Conservation (phyloP, 768 basidiomycete genomes). For the Suillus plorans region DNA sequence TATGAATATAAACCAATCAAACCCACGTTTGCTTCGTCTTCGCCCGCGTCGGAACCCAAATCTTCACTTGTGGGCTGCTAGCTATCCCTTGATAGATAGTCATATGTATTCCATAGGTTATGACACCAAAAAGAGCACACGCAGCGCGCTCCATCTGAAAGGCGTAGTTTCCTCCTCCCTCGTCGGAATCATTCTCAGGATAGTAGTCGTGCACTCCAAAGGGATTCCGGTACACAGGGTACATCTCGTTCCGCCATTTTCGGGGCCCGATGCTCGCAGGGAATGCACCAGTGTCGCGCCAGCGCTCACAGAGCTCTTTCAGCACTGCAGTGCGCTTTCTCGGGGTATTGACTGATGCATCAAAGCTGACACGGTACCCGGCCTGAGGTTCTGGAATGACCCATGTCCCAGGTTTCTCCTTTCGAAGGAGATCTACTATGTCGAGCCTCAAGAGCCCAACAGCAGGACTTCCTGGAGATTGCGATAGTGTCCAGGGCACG, state of each 20-base stretch:
- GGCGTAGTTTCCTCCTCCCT: constrained; percentile 52
- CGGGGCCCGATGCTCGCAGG: constrained; percentile 63
- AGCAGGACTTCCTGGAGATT: constrained; percentile 50
- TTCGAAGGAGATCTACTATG: constrained; percentile 51
- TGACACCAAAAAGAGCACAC: constrained; percentile 83
- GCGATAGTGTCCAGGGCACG: constrained; percentile 55
- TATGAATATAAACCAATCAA: not conserved
- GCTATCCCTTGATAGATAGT: constrained; percentile 55
- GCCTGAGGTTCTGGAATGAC: constrained; percentile 34
- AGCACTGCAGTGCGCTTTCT: constrained; percentile 60
- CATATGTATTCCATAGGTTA: constrained; percentile 94
- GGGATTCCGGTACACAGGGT: constrained; percentile 72
- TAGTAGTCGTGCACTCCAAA: constrained; percentile 48
- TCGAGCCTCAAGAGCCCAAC: constrained; percentile 61
- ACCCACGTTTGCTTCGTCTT: constrained; percentile 86
- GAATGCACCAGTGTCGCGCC: constrained; percentile 66
- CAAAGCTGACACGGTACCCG: constrained; percentile 45
- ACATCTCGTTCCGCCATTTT: constrained; percentile 88
- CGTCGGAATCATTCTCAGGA: constrained; percentile 27
- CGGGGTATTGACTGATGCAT: constrained; percentile 50
- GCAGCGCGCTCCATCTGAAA: constrained; percentile 92
- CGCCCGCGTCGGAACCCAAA: constrained; percentile 90
- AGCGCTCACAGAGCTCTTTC: constrained; percentile 67
- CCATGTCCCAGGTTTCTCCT: constrained; percentile 48
- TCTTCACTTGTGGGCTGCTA: constrained; percentile 39